Evolutionary conservation across 2,329 filamentous ascomycete genomes (phyloP).

Genomic region (Thielaviopsis euricoi): DNA sequence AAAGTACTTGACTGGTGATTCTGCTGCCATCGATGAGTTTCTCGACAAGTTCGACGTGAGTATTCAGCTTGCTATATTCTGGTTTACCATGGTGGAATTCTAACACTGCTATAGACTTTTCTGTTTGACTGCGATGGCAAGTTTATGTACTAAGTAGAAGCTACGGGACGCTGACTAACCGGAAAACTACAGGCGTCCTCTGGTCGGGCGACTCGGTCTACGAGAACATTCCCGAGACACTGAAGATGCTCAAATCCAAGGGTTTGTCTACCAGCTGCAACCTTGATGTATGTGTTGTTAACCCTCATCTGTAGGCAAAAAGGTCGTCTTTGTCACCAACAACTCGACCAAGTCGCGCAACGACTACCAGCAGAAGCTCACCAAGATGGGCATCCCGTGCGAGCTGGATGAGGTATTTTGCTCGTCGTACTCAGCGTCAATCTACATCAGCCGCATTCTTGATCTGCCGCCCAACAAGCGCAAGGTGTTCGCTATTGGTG

Average conservation of each 20-base stretch:
- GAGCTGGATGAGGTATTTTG: constrained; percentile 85
- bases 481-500: constrained; percentile 89
- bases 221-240: constrained; percentile 66
- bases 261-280: constrained; percentile 29
- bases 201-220: constrained; percentile 93
- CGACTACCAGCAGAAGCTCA: constrained; percentile 87
- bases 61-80: constrained; percentile 12
- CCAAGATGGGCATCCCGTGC: constrained; percentile 61
- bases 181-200: constrained; percentile 52
- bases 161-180: neutral
- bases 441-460: constrained; percentile 91
- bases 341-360: constrained; percentile 92
- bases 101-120: constrained; percentile 47
- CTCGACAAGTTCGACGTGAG: constrained; percentile 83
- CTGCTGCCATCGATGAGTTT: constrained; percentile 62
- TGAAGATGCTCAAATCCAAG: constrained; percentile 66
- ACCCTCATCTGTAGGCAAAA: constrained; percentile 48
- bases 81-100: constrained; percentile 5
- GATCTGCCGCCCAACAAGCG: constrained; percentile 60
- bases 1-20: constrained; percentile 66
- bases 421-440: constrained; percentile 82
- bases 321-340: constrained; percentile 91
- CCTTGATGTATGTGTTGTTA: constrained; percentile 1
- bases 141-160: constrained; percentile 12
- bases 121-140: constrained; percentile 94